Conservation (phyloP, 257 asterid species). For the Avicennia marina region DNA sequence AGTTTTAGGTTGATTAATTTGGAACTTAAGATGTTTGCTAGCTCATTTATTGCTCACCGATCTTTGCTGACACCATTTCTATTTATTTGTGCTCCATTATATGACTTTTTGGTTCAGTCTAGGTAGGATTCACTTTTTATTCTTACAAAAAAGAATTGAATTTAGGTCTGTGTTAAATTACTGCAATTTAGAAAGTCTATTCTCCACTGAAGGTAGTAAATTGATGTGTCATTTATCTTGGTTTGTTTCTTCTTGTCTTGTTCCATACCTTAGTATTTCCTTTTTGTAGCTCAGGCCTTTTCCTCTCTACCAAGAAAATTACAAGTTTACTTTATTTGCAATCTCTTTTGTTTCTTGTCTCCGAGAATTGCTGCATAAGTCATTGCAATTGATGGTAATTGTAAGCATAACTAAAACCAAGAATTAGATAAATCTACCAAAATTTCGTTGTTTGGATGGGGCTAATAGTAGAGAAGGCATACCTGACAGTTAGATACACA, state of each 20-base stretch:
- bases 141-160: neutral
- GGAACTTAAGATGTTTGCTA: neutral
- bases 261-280: neutral
- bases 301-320: neutral
- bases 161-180: neutral
- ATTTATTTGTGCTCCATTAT: neutral
- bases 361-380: neutral
- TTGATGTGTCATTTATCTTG: neutral
- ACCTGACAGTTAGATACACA: too few species aligned
- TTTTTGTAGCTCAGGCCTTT: neutral
- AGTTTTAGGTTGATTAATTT: neutral
- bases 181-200: slow-evolving; percentile 1
- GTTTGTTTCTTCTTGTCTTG: neutral
- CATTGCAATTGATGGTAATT: neutral
- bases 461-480: neutral
- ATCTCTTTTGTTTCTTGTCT: neutral
- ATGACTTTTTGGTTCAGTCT: neutral
- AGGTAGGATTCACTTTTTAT: neutral
- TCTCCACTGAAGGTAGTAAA: neutral
- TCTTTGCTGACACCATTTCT: neutral
- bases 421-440: too few species aligned
- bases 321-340: neutral
- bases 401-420: neutral
- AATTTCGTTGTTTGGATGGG: neutral
- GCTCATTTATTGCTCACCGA: neutral